A percentile compares a stretch with the other conserved stretches of the same genome.
These are phyloP conservation scores for Hanseniaspora occidentalis DNA, from an alignment of 805 yeast genomes.

Conservation along the genomic window DNA sequence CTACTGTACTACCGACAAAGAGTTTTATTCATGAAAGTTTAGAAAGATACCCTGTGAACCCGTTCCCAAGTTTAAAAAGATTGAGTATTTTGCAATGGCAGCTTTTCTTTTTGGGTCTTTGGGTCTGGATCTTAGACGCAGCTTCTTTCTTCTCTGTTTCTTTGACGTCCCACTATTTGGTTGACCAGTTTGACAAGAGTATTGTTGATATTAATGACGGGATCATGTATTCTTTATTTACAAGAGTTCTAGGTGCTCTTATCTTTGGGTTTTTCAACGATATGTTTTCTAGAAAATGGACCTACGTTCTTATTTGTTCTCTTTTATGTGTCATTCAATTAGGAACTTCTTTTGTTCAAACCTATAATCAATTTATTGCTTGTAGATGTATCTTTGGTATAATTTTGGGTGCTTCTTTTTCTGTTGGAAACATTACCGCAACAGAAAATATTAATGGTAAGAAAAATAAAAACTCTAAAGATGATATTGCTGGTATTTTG, in stretches of 20 bases:
- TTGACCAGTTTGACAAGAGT: conserved; percentile 31
- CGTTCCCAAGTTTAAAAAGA: conserved; percentile 29
- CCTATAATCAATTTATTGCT: conserved; percentile 44
- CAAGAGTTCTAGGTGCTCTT: conserved; percentile 62
- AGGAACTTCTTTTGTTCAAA: conserved; percentile 53
- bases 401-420: conserved; percentile 63
- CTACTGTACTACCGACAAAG: conserved; percentile 37
- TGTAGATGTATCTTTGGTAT: conserved; percentile 56
- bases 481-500: conserved; percentile 30
- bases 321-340: conserved; percentile 45
- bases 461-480: conserved; percentile 28
- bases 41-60: conserved; percentile 29
- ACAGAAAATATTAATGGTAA: conserved; percentile 49
- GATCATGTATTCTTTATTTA: conserved; percentile 57
- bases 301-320: conserved; percentile 40
- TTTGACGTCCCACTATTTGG: conserved; percentile 39
- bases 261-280: conserved; percentile 53
- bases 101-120: conserved; percentile 44
- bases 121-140: conserved; percentile 64
- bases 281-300: conserved; percentile 55
- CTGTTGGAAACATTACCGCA: conserved; percentile 53
- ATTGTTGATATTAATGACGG: conserved; percentile 57
- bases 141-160: conserved; percentile 59
- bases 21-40: conserved; percentile 26
- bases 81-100: conserved; percentile 37